Percentiles rank a stretch among this genome's conserved stretches.
Evolutionary conservation across 139 green algal species (phyloP).

Genomic region (Nannochloris sp.): DNA sequence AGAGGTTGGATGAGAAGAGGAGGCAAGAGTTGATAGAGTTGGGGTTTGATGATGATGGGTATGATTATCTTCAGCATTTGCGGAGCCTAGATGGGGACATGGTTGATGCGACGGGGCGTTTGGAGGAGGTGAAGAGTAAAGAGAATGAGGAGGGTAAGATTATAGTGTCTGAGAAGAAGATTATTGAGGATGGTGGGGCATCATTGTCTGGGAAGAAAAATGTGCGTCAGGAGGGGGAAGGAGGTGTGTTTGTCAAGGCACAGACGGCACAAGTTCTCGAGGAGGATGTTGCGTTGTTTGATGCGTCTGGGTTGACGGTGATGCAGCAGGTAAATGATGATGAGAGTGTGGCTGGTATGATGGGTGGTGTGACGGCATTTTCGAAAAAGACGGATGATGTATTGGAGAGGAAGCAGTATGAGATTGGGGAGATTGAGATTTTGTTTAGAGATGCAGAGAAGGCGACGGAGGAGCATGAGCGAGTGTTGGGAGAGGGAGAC

Average conservation of each 20-base stretch:
- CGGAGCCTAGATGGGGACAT: slow-evolving; percentile 29
- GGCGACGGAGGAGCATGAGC: neutral
- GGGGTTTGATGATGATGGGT: slow-evolving; percentile 91
- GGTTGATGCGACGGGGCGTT: slow-evolving; percentile 13
- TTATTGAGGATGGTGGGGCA: neutral
- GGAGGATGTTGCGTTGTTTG: slow-evolving; percentile 34
- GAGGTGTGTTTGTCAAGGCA: slow-evolving; percentile 31
- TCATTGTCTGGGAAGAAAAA: neutral
- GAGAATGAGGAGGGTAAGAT: neutral
- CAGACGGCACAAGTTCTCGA: slow-evolving; percentile 7
- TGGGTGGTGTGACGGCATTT: slow-evolving; percentile 44
- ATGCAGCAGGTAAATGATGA: slow-evolving; percentile 24
- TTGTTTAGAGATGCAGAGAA: slow-evolving; percentile 27
- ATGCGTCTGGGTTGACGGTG: slow-evolving; percentile 31
- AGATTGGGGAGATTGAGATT: slow-evolving; percentile 34
- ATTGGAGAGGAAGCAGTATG: slow-evolving; percentile 8
- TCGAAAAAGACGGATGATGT: slow-evolving; percentile 9
- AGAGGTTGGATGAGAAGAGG: slow-evolving; percentile 32
- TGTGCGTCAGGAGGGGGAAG: neutral
- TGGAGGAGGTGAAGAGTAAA: neutral
- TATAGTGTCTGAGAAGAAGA: neutral
- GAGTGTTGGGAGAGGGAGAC: slow-evolving; percentile 34
- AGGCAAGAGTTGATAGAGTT: slow-evolving; percentile 62
- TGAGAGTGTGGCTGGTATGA: slow-evolving; percentile 24
- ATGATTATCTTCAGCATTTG: slow-evolving; percentile 90